phyloP scores from a whole-genome alignment of 768 basidiomycete species.

The Mycena filopes region DNA sequence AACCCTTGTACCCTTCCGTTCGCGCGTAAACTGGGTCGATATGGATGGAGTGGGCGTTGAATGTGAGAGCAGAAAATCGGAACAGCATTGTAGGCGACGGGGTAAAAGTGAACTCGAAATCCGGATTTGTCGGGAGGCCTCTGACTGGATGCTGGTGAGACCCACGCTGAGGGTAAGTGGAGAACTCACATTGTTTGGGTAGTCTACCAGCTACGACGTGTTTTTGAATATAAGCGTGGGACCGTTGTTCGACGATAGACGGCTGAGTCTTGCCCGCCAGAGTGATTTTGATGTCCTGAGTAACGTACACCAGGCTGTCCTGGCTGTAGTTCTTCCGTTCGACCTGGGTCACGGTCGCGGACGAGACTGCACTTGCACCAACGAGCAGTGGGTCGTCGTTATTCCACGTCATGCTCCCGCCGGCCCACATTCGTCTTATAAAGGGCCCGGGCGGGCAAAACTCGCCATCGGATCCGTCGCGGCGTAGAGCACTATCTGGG shows the following conservation, averaged over 20 bases:
- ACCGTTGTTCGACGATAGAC: slow-evolving; percentile 70
- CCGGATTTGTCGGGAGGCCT: slow-evolving; percentile 56
- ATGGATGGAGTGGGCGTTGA: slow-evolving; percentile 88
- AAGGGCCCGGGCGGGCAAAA: slow-evolving; percentile 80
- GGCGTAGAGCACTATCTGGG: slow-evolving; percentile 63
- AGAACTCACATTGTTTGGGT: slow-evolving; percentile 55
- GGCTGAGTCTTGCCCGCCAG: slow-evolving; percentile 53
- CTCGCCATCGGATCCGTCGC: slow-evolving; percentile 77
- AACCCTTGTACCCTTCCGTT: slow-evolving; percentile 80
- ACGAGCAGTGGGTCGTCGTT: slow-evolving; percentile 56
- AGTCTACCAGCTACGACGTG: slow-evolving; percentile 41
- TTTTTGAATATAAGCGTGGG: slow-evolving; percentile 70
- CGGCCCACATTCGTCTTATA: slow-evolving; percentile 85
- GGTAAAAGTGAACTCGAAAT: slow-evolving; percentile 73
- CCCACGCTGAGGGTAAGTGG: not conserved
- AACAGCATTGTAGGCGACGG: slow-evolving; percentile 81
- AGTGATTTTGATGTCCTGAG: slow-evolving; percentile 67
- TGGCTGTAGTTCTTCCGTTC: slow-evolving; percentile 71
- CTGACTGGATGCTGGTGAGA: slow-evolving; percentile 50
- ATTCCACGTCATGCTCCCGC: slow-evolving; percentile 75
- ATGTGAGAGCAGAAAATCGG: slow-evolving; percentile 90
- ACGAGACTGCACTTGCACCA: slow-evolving; percentile 61
- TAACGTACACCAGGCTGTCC: slow-evolving; percentile 80
- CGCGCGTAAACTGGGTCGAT: slow-evolving; percentile 80
- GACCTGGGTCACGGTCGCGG: slow-evolving; percentile 58